Conservation (phyloP, 2,329 filamentous ascomycete species). For the Cladobotryum mycophilum region DNA sequence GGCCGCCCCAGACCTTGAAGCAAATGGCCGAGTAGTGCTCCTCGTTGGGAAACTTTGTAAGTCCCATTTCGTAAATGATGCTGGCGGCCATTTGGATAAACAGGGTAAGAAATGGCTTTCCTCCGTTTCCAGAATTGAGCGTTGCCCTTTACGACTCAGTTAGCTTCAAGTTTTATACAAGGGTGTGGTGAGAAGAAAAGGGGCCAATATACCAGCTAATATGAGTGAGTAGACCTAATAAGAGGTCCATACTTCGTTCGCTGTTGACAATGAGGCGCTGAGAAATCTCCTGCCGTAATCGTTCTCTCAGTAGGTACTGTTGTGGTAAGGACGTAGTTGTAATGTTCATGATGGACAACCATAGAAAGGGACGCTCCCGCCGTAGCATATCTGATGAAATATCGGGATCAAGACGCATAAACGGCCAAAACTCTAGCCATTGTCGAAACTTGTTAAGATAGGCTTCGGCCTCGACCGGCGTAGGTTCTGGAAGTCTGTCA, state of each 20-base stretch:
- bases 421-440: constrained; percentile 39
- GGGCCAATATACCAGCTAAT: constrained; percentile 37
- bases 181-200: background rate
- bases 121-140: constrained; percentile 28
- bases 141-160: constrained; percentile 27
- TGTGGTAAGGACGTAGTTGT: constrained; percentile 36
- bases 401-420: constrained; percentile 34
- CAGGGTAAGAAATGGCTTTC: constrained; percentile 39
- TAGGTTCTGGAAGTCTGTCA: constrained; percentile 23
- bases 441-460: constrained; percentile 36
- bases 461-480: constrained; percentile 31
- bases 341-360: constrained; percentile 42
- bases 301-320: constrained; percentile 34
- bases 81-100: constrained; percentile 37
- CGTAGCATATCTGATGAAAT: constrained; percentile 34
- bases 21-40: constrained; percentile 30
- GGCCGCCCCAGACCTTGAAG: constrained; percentile 29
- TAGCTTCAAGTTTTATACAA: background rate
- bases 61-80: constrained; percentile 40
- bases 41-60: constrained; percentile 33
- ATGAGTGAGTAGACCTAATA: constrained; percentile 43
- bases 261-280: constrained; percentile 40
- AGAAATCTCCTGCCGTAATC: constrained; percentile 38
- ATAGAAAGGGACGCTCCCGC: constrained; percentile 41
- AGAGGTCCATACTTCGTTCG: constrained; percentile 46